A percentile compares a stretch with the other conserved stretches of the same genome.
These are phyloP conservation scores for Triglochin maritima DNA, from an alignment of 106 monocot genomes.

Conservation along the genomic window DNA sequence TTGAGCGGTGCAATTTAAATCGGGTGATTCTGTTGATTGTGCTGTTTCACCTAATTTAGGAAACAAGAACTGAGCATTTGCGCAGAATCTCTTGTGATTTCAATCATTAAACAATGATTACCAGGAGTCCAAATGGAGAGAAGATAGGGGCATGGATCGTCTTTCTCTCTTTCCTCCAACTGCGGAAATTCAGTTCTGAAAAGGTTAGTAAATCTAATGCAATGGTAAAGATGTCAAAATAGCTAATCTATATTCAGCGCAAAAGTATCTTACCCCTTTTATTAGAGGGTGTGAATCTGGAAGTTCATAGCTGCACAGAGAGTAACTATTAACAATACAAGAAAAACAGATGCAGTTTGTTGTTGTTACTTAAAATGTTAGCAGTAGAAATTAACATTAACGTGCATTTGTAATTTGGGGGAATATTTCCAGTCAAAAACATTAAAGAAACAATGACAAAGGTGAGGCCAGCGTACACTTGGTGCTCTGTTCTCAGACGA, in stretches of 20 bases:
- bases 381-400: too few species aligned
- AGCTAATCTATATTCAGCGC: background rate
- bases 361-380: too few species aligned
- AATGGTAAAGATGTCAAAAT: background rate
- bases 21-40: slow-evolving; percentile 20
- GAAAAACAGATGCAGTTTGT: background rate
- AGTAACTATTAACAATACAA: background rate
- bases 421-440: too few species aligned
- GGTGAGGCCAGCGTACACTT: slow-evolving; percentile 32
- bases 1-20: slow-evolving; percentile 27
- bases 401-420: too few species aligned
- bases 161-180: slow-evolving; percentile 35
- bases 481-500: slow-evolving; percentile 53
- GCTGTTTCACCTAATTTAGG: slow-evolving; percentile 23
- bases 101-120: background rate
- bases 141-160: slow-evolving; percentile 50
- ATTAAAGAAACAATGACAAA: background rate
- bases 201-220: background rate
- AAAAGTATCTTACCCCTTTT: slow-evolving; percentile 30
- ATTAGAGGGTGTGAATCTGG: slow-evolving; percentile 57
- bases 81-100: too few species aligned
- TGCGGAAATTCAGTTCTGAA: slow-evolving; percentile 2
- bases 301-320: slow-evolving; percentile 43
- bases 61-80: too few species aligned
- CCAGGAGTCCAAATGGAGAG: slow-evolving; percentile 42